These are phyloP conservation scores for Nematodospora anomalae DNA, from an alignment of 1,139 yeast species.

Conservation along the genomic window DNA sequence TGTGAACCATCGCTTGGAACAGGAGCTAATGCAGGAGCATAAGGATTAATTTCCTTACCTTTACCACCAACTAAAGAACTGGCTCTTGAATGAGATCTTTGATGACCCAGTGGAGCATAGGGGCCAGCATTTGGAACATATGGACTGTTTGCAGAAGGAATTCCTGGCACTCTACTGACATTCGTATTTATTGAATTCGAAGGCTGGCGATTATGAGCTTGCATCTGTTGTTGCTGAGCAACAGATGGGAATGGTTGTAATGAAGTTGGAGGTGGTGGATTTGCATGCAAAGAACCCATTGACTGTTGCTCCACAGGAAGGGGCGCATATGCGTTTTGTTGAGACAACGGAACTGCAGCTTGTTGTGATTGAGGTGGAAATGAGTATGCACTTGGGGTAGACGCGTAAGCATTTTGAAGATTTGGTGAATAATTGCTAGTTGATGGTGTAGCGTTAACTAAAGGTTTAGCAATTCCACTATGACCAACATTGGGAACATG, in stretches of 20 bases:
- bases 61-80: slow-evolving; percentile 44
- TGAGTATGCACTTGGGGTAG: slow-evolving; percentile 8
- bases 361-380: slow-evolving; percentile 7
- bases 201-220: slow-evolving; percentile 7
- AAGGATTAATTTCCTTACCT: slow-evolving; percentile 46
- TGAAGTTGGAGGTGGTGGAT: slow-evolving; percentile 10
- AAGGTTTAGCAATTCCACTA: slow-evolving; percentile 19
- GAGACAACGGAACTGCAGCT: neutral
- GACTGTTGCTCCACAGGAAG: slow-evolving; percentile 8
- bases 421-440: neutral
- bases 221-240: neutral
- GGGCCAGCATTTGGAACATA: slow-evolving; percentile 51
- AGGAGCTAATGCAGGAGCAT: slow-evolving; percentile 39
- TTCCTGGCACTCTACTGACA: slow-evolving; percentile 18
- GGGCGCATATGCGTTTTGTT: slow-evolving; percentile 8
- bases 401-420: slow-evolving; percentile 4
- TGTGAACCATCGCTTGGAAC: slow-evolving; percentile 18
- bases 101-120: slow-evolving; percentile 42
- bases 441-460: slow-evolving; percentile 14
- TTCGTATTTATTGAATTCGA: slow-evolving; percentile 20
- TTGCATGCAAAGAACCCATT: neutral
- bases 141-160: slow-evolving; percentile 29
- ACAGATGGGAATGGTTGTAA: slow-evolving; percentile 11
- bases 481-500: slow-evolving; percentile 13
- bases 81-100: slow-evolving; percentile 43